These are phyloP conservation scores for baker's yeast (Saccharomyces cerevisiae) DNA, from an alignment of 805 yeast genomes.

Conservation along the genomic window DNA sequence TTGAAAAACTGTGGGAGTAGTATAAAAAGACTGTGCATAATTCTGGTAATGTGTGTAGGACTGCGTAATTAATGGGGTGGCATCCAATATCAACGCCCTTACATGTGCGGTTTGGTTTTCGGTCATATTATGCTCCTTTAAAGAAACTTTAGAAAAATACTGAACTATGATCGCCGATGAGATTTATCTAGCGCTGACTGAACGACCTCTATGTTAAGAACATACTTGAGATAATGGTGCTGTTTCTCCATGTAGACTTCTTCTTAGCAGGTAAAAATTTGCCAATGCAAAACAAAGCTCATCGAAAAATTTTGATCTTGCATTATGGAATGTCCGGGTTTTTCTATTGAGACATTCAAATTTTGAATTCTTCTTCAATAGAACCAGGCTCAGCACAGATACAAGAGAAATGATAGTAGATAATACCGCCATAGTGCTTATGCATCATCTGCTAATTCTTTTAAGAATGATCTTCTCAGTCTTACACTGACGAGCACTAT, in stretches of 20 bases:
- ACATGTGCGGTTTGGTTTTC: conserved; percentile 29
- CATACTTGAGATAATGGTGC: background rate
- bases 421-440: background rate
- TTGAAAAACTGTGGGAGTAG: conserved; percentile 84
- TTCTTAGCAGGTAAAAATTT: background rate
- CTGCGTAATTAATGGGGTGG: conserved; percentile 88
- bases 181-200: no score
- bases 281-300: background rate
- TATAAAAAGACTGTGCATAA: conserved; percentile 63
- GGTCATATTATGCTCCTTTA: conserved; percentile 1
- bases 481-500: no score
- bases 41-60: conserved; percentile 64
- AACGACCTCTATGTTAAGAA: no score
- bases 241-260: background rate
- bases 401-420: no score
- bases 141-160: background rate
- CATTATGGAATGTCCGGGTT: background rate
- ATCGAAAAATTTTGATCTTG: background rate
- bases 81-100: conserved; percentile 72
- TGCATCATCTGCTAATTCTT: no score
- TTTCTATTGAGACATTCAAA: background rate
- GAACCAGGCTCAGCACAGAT: no score
- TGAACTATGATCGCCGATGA: background rate
- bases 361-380: background rate
- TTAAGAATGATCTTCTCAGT: no score